Percentiles rank a stretch among this genome's conserved stretches.
Evolutionary conservation across 768 basidiomycete genomes (phyloP).

Genomic region (Lactarius vividus): DNA sequence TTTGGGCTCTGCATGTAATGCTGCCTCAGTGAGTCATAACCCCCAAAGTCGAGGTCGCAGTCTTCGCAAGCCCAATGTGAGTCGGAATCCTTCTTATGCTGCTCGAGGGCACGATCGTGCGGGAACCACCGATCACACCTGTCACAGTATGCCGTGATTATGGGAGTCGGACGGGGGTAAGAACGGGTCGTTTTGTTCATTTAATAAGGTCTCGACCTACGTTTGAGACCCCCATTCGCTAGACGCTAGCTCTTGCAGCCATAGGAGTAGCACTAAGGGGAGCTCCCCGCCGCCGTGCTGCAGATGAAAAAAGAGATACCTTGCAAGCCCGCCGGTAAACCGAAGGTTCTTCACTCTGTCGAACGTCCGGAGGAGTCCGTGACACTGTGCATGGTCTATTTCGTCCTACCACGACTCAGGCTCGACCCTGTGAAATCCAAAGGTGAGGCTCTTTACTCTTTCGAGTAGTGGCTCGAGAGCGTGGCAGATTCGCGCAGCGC

Average conservation of each 20-base stretch:
- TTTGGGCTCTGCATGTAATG: not conserved
- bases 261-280: not conserved
- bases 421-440: not conserved
- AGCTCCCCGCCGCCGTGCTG: not conserved
- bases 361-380: not conserved
- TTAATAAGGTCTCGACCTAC: not conserved
- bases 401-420: not conserved
- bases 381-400: not conserved
- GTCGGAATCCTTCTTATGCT: conserved; percentile 32
- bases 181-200: not conserved
- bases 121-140: conserved; percentile 25
- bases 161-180: not conserved
- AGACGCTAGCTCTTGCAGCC: not conserved
- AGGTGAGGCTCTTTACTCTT: not conserved
- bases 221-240: not conserved
- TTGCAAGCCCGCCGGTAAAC: not conserved
- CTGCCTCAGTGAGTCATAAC: not conserved
- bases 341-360: not conserved
- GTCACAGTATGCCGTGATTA: conserved; percentile 14
- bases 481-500: conserved; percentile 1
- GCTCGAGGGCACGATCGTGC: conserved; percentile 27
- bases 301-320: not conserved
- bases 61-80: conserved; percentile 45
- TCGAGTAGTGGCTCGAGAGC: not conserved
- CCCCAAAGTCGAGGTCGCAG: conserved; percentile 47